Base-by-base conservation (phyloP, 352 stramenopile genomes). In the Pythium biforme region DNA sequence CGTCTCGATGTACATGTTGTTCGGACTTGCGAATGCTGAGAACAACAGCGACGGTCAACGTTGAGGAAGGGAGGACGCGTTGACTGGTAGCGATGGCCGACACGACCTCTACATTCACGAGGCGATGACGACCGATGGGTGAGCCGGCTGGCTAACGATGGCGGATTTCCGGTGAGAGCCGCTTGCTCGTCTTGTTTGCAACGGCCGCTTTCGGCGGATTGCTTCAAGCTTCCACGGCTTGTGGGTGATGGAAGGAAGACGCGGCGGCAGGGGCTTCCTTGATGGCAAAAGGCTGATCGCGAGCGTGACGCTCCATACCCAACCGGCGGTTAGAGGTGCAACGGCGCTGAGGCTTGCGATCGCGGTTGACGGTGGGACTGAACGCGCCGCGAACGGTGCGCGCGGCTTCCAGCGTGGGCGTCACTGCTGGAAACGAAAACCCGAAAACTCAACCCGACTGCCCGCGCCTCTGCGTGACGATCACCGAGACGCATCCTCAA, bases 381-480 rank as follows among this genome's bases (percentile, higher is more conserved):
- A 66, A 66, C 59, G 20, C 8, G 17, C 25, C 34, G 40, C 51
- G 60, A 67, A 67, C 60, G 48, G 22, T 67, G 51, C 60, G 43
- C 52, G 60, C 40, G 14, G 0, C 25, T 67, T 67, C 60, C 29
- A n/a, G 1, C 8, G 3, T 14, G 34, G 34, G 34, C 2, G 34
- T 10, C 7, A 19, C 37, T 11, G 31, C 31, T 14, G 4, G 31
- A 37, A 37, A 37, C 31, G 31, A 8, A 12, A 37, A 12, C 31
- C 31, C 31, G 14, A 37, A 12, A 37, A 34, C 29, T 10, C 31
- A 37, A 37, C 31, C 31, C 7, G 31, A 37, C 31, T 37, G 37
- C 17, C 37, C 37, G 1, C 2, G 37, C 17, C 37, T 43, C 37
- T 43, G 37, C 37, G 41, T 43, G 48, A 19, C 48, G 48, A 39